These are phyloP conservation scores for Fusarium sp. DNA, from an alignment of 2,329 filamentous ascomycete genomes.

Conservation along the genomic window DNA sequence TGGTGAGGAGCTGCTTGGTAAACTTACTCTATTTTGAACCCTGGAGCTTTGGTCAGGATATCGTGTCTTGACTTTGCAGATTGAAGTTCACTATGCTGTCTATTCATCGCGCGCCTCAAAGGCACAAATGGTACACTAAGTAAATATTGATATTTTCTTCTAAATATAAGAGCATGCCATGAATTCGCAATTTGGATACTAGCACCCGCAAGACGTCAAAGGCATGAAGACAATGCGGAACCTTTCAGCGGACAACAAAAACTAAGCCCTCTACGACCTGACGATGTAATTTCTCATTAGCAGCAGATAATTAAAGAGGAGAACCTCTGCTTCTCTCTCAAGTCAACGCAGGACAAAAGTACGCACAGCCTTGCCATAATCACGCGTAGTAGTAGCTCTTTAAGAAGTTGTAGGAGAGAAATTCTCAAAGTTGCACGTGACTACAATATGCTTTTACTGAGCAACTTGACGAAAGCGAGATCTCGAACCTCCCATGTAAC, in stretches of 20 bases:
- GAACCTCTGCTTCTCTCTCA: too few species aligned
- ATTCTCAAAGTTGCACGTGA: not conserved
- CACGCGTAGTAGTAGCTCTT: not conserved
- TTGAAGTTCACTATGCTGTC: accelerated
- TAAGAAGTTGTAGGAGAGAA: accelerated
- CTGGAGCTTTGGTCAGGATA: not conserved
- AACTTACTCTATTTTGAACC: accelerated
- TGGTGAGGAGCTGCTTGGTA: not conserved
- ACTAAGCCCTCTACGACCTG: too few species aligned
- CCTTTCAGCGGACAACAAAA: too few species aligned
- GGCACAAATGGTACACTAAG: accelerated
- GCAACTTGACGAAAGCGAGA: not conserved
- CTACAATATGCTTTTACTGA: not conserved
- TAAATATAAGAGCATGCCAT: too few species aligned
- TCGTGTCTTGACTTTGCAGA: too few species aligned
- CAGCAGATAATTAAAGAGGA: too few species aligned
- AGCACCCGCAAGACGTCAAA: too few species aligned
- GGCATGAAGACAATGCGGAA: too few species aligned
- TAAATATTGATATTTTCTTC: too few species aligned
- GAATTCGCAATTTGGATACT: too few species aligned
- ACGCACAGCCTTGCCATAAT: too few species aligned
- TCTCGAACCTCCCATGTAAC: accelerated
- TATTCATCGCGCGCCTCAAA: accelerated
- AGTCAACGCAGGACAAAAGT: accelerated
- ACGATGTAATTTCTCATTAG: too few species aligned